Evolutionary conservation across 352 stramenopile species (phyloP).

Genomic region (Albugo candida): DNA sequence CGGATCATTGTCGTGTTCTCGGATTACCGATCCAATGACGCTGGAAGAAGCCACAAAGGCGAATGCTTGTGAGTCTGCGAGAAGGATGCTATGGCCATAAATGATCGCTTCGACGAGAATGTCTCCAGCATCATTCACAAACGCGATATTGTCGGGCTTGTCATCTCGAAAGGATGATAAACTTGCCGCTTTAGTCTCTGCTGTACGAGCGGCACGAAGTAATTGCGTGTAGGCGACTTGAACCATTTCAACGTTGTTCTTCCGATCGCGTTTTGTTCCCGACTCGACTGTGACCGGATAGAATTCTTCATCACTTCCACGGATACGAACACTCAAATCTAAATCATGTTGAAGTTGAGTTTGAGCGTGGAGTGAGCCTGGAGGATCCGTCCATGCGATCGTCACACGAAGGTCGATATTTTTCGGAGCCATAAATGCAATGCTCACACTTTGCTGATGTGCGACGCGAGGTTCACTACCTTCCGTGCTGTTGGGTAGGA

Average conservation of each 20-base stretch:
- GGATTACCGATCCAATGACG: constrained; percentile 33
- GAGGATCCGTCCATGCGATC: constrained; percentile 59
- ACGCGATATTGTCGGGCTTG: constrained; percentile 1
- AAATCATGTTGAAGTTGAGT: constrained; percentile 60
- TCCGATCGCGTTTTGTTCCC: constrained; percentile 27
- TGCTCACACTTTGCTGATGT: constrained; percentile 33
- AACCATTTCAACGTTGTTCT: constrained; percentile 79
- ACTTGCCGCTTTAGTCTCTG: constrained; percentile 7
- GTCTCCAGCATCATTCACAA: constrained; percentile 19
- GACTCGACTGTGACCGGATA: constrained; percentile 31
- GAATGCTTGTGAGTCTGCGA: constrained; percentile 35
- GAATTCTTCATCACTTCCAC: constrained; percentile 26
- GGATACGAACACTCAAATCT: constrained; percentile 44
- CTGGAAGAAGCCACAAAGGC: constrained; percentile 67
- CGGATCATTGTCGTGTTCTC: constrained; percentile 2
- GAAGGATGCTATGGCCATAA: constrained; percentile 37
- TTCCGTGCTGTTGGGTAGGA: constrained; percentile 49
- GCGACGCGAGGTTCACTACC: constrained; percentile 32
- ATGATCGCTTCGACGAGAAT: constrained; percentile 57
- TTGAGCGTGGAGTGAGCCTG: constrained; percentile 35
- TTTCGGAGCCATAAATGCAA: constrained; percentile 46
- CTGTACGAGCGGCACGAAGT: constrained; percentile 14
- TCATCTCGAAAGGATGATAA: not conserved
- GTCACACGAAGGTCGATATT: constrained; percentile 47
- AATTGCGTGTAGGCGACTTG: constrained; percentile 47